Evolutionary conservation across 805 yeast species (phyloP), one percentile per base, ranked within the genome.

Genomic region (Pichia kluyveri): DNA sequence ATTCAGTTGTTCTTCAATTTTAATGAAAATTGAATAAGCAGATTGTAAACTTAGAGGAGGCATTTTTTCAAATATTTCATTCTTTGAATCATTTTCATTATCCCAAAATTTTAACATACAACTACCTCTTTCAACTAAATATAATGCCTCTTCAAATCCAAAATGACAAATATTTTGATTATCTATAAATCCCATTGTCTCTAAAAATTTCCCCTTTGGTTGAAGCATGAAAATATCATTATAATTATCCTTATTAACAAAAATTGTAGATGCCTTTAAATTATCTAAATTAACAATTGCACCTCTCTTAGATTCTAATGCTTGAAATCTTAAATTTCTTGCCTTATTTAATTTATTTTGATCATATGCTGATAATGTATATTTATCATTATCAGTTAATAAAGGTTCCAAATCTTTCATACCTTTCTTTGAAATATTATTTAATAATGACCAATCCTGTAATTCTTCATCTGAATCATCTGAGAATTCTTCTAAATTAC

Each of bases 351-450:
- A 69, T 17, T 56, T 54, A 19, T 48, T 47, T 12, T 44, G 48
- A 50, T 67, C 71, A 48, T 67, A 67, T 3, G 47, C 40, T 5
- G 59, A 59, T n/a, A 46, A 19, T n/a, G 42, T 34, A 15, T 18
- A 32, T 5, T 43, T 34, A 15, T 46, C 54, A 11, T 45, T 45
- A 11, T 47, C 51, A 3, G 51, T 49, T 4, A 51, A 26, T 8
- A 65, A 44, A 0, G 95, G 96, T 51, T 81, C 95, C 54, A 80
- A 85, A 54, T 86, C 96, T 60, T 90, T 90, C 49, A 80, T 89
- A 2, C 96, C 96, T 51, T 91, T 68, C 54, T 80, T 83, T 3
- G 90, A 90, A 1, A 82, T 42, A 40, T 51, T 47, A 15, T 48
- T 34, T 42, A 70, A 50, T 51, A 64, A 60, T 11, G 73, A 66